Evolutionary conservation across 1,139 yeast genomes (phyloP), one percentile per base, ranked within the genome.

Genomic region (Diutina siamensis): DNA sequence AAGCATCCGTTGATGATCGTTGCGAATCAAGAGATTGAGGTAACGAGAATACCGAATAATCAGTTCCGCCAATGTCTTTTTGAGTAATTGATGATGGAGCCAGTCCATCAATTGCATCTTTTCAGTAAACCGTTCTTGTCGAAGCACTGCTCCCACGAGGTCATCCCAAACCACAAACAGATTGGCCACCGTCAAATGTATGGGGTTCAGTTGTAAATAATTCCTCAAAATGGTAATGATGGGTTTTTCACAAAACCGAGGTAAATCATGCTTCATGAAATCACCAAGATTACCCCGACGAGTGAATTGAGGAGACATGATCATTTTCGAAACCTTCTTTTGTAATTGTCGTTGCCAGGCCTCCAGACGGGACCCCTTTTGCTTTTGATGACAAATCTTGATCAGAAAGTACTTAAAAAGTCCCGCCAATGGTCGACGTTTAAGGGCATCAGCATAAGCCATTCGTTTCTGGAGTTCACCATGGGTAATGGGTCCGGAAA

Each of bases 31-130:
- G 20, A 66, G 35, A 9, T 48, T 46, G 42, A 63, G 54, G 47
- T 64, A 67, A 18, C 62, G 51, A 3, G 48, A 44, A 46, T 68
- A 65, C 44, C 68, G 54, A 13, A 49, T 47, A 10, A 54, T 48
- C 2, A 62, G 48, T 20, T 60, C 60, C 15, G 46, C 47, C 31
- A 63, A 44, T 5, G 59, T 56, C 17, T 53, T 55, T n/a, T 44
- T 44, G 5, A 60, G 48, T 17, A 54, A 48, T 2, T 60, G 59
- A 2, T 62, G 56, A 28, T 53, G 53, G 4, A 66, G 47, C 67
- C 67, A 64, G 47, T 64, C 58, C 7, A 62, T 46, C 4, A 52
- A 48, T 44, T 57, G 59, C 59, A 68, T 64, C 46, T 62, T 62
- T 21, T 53, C 57, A 9, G 59, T 55, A 48, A 67, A 68, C 18